These are phyloP conservation scores for Rhododendron molle DNA, from an alignment of 148 eudicot genomes.

Conservation along the genomic window DNA sequence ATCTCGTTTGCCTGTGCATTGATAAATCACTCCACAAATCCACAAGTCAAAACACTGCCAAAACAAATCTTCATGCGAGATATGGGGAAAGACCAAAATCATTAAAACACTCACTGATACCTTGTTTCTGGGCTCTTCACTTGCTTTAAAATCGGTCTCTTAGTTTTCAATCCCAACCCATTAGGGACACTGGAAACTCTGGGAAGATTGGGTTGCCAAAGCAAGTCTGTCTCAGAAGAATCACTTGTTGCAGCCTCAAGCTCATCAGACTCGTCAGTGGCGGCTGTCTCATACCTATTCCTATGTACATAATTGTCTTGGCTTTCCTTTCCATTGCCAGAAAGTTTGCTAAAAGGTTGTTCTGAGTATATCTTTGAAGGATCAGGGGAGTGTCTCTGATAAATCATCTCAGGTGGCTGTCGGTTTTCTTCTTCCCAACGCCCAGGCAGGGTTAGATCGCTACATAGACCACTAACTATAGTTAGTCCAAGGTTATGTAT, in stretches of 20 bases:
- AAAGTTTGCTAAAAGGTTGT: slow-evolving; percentile 20
- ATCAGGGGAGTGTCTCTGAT: slow-evolving; percentile 19
- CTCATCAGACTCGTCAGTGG: slow-evolving; percentile 52
- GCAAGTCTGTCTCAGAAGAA: slow-evolving; percentile 63
- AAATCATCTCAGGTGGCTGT: slow-evolving; percentile 26
- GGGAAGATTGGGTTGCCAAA: slow-evolving; percentile 27
- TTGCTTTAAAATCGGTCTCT: slow-evolving; percentile 39
- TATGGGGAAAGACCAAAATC: not conserved
- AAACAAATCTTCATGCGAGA: not conserved
- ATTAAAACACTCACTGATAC: slow-evolving; percentile 18
- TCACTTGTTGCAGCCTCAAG: slow-evolving; percentile 65
- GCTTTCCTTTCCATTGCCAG: slow-evolving; percentile 17
- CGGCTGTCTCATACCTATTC: slow-evolving; percentile 33
- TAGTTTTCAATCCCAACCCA: slow-evolving; percentile 41
- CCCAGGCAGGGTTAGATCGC: slow-evolving; percentile 21
- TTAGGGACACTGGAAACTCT: slow-evolving; percentile 44
- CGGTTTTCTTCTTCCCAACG: slow-evolving; percentile 30
- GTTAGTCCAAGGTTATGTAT: not conserved
- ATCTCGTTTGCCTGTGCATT: not conserved
- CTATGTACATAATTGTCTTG: slow-evolving; percentile 30
- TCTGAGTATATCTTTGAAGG: slow-evolving; percentile 24
- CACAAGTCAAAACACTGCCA: not conserved
- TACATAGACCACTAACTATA: slow-evolving; percentile 22
- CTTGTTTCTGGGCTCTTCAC: slow-evolving; percentile 52
- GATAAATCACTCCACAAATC: not conserved